A percentile compares a stretch with the other conserved stretches of the same genome.
These are phyloP conservation scores for Rhynchospora breviuscula DNA, from an alignment of 176 grass and related monocot species.

Conservation along the genomic window DNA sequence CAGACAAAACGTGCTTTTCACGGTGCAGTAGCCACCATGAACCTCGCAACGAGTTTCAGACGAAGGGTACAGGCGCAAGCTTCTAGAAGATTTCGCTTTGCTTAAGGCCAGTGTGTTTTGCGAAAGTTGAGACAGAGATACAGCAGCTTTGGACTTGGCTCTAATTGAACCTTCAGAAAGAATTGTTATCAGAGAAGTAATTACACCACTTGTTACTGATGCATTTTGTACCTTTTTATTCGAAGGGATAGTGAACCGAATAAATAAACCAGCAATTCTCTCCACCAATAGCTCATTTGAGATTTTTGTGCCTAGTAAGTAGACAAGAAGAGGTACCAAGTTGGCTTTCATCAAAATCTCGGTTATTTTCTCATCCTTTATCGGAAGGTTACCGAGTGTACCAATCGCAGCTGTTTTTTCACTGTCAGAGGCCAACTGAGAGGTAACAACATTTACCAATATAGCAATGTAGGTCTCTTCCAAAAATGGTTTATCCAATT, in stretches of 20 bases:
- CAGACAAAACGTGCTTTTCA: conserved; percentile 73
- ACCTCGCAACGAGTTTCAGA: conserved; percentile 59
- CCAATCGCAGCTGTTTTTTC: conserved; percentile 61
- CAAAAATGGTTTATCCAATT: conserved; percentile 49
- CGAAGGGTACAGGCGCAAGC: conserved; percentile 55
- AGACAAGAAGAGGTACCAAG: conserved; percentile 54
- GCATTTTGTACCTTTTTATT: conserved; percentile 70
- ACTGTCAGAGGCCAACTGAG: conserved; percentile 30
- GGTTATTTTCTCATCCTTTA: conserved; percentile 56
- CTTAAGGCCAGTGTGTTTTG: conserved; percentile 40
- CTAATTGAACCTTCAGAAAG: conserved; percentile 57
- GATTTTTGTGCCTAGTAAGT: conserved; percentile 42
- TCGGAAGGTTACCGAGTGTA: conserved; percentile 66
- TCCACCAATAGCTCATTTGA: conserved; percentile 42
- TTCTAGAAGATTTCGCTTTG: conserved; percentile 44
- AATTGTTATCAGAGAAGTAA: conserved; percentile 62
- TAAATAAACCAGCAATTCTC: conserved; percentile 55
- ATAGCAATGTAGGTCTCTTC: conserved; percentile 52
- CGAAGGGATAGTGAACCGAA: conserved; percentile 66
- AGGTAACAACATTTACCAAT: conserved; percentile 54
- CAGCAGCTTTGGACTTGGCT: conserved; percentile 70
- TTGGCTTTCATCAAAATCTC: conserved; percentile 59
- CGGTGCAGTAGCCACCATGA: conserved; percentile 50
- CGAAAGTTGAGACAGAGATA: conserved; percentile 65
- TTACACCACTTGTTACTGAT: conserved; percentile 48